Evolutionary conservation across 2,329 filamentous ascomycete species (phyloP), one percentile per base, ranked within the genome.

Genomic region (Paraconiothyrium brasiliense): DNA sequence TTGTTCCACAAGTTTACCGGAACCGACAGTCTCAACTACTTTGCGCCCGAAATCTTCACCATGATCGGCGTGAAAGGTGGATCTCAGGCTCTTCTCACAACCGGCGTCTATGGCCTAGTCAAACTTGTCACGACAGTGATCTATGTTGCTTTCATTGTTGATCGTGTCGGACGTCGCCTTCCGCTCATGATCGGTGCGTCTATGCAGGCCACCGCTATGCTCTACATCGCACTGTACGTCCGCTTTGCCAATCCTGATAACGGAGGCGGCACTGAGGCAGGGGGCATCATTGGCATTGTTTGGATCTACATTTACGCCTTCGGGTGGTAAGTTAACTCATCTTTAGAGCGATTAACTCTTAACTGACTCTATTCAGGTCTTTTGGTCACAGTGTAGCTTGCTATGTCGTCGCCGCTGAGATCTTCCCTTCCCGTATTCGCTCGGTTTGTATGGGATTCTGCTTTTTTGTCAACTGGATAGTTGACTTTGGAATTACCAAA

Each of bases 1-100:
- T 46, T 82, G 1, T 81, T 81, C 59, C 79, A 81, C 65, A 81
- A 82, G 39, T 76, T 80, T 27, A 81, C 78, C 2, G 79, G 80
- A 0, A 81, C 78, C 1, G 78, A 81, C 62, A 72, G 6, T 55
- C 43, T 82, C 20, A 81, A 81, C 66, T 81, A 81, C 61, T 81
- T 77, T 41, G 76, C 78, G 0, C 77, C 78, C 1, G 72, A 79
- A 54, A 80, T 81, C 13, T 81, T 81, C 48, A 69, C 69, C 7
- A 73, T 80, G 70, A 79, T 81, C 24, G 79, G 79, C 37, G 59
- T 67, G 5, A 59, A 54, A 20, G 59, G 61, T 4, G 44, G 41
- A 4, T 58, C 62, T 10, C 54, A 64, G 27, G 55, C 71, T 4
- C 68, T 82, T 0, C 66, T 82, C n/a, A 78, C 78, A 0, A 80